Evolutionary conservation across 768 basidiomycete species (phyloP).

Genomic region (Pluteus cervinus): DNA sequence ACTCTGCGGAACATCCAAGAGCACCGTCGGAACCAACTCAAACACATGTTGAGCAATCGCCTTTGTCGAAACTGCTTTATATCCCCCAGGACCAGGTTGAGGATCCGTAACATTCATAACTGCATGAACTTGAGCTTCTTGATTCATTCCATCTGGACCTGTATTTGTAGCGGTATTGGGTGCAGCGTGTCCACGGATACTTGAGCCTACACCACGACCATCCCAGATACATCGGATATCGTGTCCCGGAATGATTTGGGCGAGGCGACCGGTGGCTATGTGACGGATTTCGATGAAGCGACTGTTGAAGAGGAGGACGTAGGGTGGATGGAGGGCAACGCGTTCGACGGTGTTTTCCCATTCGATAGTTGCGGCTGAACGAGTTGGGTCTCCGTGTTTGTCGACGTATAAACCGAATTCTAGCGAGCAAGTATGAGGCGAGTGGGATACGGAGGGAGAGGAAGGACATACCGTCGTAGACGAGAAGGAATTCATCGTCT

Average conservation of each 20-base stretch:
- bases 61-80: too few species aligned
- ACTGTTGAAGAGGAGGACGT: conserved; percentile 80
- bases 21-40: conserved; percentile 73
- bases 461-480: conserved; percentile 66
- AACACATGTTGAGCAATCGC: conserved; percentile 69
- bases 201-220: conserved; percentile 31
- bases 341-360: conserved; percentile 93
- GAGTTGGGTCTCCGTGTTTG: conserved; percentile 83
- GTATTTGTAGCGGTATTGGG: background rate
- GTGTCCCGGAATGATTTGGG: conserved; percentile 76
- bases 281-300: conserved; percentile 91
- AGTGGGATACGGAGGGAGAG: background rate
- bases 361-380: conserved; percentile 68
- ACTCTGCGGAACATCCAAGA: conserved; percentile 45
- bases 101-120: conserved; percentile 69
- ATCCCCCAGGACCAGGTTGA: conserved; percentile 27
- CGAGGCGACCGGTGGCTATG: conserved; percentile 71
- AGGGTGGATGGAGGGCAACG: conserved; percentile 85
- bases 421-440: conserved; percentile 17
- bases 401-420: conserved; percentile 93
- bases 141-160: conserved; percentile 15
- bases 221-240: conserved; percentile 90
- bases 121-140: conserved; percentile 82
- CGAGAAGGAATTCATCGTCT: conserved; percentile 85
- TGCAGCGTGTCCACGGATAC: conserved; percentile 1